These are phyloP conservation scores for Limonomyces culmigenus DNA, from an alignment of 1,284 basidiomycete genomes.

Conservation along the genomic window DNA sequence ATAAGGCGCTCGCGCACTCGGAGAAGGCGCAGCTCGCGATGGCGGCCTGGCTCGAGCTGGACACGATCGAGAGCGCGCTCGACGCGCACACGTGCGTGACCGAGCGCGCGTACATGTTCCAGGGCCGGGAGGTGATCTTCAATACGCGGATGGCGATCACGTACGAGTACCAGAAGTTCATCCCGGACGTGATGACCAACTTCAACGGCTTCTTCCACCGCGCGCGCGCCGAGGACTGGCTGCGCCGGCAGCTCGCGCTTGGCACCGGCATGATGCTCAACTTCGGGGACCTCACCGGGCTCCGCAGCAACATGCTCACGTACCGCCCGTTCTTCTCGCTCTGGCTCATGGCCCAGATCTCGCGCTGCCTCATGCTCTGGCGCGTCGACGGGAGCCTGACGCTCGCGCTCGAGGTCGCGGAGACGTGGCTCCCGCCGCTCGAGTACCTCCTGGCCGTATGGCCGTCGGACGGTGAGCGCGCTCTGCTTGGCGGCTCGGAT, in stretches of 20 bases:
- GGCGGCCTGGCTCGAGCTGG: constrained; percentile 55
- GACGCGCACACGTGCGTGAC: constrained; percentile 47
- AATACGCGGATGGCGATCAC: constrained; percentile 58
- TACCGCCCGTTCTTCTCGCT: constrained; percentile 53
- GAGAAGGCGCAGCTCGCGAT: constrained; percentile 46
- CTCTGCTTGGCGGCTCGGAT: not conserved
- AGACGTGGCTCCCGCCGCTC: constrained; percentile 40
- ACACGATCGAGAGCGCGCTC: constrained; percentile 42
- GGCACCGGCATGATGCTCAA: constrained; percentile 42
- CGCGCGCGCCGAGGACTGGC: constrained; percentile 55
- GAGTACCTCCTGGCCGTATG: constrained; percentile 50
- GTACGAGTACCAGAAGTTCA: constrained; percentile 47
- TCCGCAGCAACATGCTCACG: constrained; percentile 31
- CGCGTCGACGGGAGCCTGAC: constrained; percentile 38
- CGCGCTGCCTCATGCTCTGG: constrained; percentile 47
- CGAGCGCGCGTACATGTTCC: constrained; percentile 48
- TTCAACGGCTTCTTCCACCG: constrained; percentile 39
- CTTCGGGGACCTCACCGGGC: constrained; percentile 45
- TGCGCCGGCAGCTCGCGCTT: constrained; percentile 43
- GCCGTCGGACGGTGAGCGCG: constrained; percentile 39
- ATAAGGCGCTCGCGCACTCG: constrained; percentile 20
- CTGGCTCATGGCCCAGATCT: constrained; percentile 65
- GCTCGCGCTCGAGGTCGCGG: constrained; percentile 48
- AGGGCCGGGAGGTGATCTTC: constrained; percentile 39
- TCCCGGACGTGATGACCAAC: constrained; percentile 42